phyloP scores from a whole-genome alignment of 2,329 filamentous ascomycete species.

The Fusarium acutatum region DNA sequence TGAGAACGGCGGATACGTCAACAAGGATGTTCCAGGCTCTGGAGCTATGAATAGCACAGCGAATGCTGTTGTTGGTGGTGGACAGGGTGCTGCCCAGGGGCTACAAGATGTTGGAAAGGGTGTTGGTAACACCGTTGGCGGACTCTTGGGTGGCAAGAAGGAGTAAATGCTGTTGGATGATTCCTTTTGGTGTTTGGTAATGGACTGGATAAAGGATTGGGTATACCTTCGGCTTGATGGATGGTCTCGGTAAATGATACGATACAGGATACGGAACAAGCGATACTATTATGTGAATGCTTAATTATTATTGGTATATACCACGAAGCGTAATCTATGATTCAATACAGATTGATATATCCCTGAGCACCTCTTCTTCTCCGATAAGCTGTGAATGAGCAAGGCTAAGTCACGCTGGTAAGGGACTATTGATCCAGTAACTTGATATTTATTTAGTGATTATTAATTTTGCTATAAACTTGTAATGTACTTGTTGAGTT shows the following conservation, averaged over 20 bases:
- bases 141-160: conserved; percentile 48
- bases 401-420: neutral
- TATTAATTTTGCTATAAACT: neutral
- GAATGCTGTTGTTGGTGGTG: conserved; percentile 42
- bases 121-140: conserved; percentile 41
- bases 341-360: neutral
- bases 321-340: neutral
- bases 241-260: neutral
- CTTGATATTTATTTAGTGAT: neutral
- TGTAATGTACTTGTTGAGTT: neutral
- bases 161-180: conserved; percentile 5
- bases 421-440: neutral
- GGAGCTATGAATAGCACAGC: conserved; percentile 40
- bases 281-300: neutral
- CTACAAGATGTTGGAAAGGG: conserved; percentile 35
- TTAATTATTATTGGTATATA: conserved; percentile 1
- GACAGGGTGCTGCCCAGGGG: conserved; percentile 46
- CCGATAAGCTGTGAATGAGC: neutral
- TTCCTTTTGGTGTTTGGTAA: conserved; percentile 13
- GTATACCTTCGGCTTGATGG: neutral
- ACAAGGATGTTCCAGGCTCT: conserved; percentile 44
- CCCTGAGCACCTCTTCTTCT: too few species aligned
- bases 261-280: neutral
- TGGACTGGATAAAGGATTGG: neutral
- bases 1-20: conserved; percentile 61